phyloP scores from a whole-genome alignment of 805 yeast genomes.

The Wickerhamiella nectarea region DNA sequence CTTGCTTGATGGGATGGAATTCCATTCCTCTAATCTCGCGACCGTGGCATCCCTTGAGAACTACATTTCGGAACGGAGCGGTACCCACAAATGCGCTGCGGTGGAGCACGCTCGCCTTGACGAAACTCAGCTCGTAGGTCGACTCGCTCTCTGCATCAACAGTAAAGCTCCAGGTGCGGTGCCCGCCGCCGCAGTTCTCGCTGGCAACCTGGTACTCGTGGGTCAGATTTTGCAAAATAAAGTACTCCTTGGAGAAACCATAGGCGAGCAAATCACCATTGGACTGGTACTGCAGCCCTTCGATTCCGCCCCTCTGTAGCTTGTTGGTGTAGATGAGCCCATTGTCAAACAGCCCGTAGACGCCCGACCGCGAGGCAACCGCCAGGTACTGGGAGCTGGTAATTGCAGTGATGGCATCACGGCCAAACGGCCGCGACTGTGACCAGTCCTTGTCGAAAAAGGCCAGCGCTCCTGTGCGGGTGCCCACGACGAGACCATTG shows the following conservation, averaged over 20 bases:
- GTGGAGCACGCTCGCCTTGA: slow-evolving; percentile 28
- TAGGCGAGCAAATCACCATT: slow-evolving; percentile 43
- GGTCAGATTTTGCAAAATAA: slow-evolving; percentile 74
- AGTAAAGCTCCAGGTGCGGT: slow-evolving; percentile 51
- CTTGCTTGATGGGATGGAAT: slow-evolving; percentile 29
- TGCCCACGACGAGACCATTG: slow-evolving; percentile 44
- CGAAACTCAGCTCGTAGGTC: slow-evolving; percentile 1
- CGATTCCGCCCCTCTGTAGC: slow-evolving; percentile 63
- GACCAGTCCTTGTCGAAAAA: background rate
- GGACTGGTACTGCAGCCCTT: slow-evolving; percentile 40
- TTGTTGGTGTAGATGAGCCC: slow-evolving; percentile 34
- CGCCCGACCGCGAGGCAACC: slow-evolving; percentile 20
- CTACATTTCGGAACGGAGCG: slow-evolving; percentile 16
- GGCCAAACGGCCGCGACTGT: background rate
- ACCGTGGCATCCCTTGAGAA: slow-evolving; percentile 70
- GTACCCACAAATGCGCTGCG: slow-evolving; percentile 8
- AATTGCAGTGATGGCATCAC: slow-evolving; percentile 22
- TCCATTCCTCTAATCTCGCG: slow-evolving; percentile 74
- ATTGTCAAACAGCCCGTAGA: slow-evolving; percentile 14
- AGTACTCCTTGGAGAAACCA: slow-evolving; percentile 72
- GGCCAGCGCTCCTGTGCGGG: slow-evolving; percentile 49
- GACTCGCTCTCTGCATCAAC: background rate
- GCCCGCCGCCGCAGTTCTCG: slow-evolving; percentile 82
- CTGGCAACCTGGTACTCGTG: slow-evolving; percentile 53
- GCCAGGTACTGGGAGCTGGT: slow-evolving; percentile 1